Evolutionary conservation across 768 basidiomycete genomes (phyloP).

Genomic region (Russula vinacea): DNA sequence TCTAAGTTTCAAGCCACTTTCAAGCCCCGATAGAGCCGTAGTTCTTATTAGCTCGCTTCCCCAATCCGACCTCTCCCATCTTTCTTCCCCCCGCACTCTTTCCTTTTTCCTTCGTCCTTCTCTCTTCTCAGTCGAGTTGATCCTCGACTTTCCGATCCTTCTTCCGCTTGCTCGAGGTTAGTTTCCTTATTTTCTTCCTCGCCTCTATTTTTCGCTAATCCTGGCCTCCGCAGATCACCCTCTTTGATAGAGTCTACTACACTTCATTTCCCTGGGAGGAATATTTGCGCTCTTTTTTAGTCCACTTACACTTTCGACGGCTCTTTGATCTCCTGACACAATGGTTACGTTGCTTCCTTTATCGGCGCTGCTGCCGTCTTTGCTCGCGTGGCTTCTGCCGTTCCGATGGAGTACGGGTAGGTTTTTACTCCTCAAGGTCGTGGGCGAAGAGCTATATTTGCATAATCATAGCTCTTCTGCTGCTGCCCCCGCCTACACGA

Average conservation of each 20-base stretch:
- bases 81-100: slow-evolving; percentile 31
- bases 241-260: slow-evolving; percentile 72
- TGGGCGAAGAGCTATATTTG: not conserved
- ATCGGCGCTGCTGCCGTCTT: slow-evolving; percentile 54
- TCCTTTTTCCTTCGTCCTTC: slow-evolving; percentile 35
- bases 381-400: slow-evolving; percentile 50
- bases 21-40: slow-evolving; percentile 6
- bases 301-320: slow-evolving; percentile 48
- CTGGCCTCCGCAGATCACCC: slow-evolving; percentile 47
- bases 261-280: slow-evolving; percentile 61
- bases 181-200: not conserved
- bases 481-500: slow-evolving; percentile 36
- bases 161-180: slow-evolving; percentile 44
- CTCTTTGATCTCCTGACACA: slow-evolving; percentile 39
- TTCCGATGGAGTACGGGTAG: slow-evolving; percentile 42
- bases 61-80: slow-evolving; percentile 26
- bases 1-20: not conserved
- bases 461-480: slow-evolving; percentile 26
- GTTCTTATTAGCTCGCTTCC: slow-evolving; percentile 30
- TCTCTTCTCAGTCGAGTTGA: slow-evolving; percentile 61
- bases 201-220: slow-evolving; percentile 8
- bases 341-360: slow-evolving; percentile 61
- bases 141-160: slow-evolving; percentile 54
- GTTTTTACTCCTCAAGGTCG: not conserved
- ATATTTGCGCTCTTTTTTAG: slow-evolving; percentile 41